Evolutionary conservation across 192 early-diverging fungal genomes (phyloP).

Genomic region (Coemansia sp.): DNA sequence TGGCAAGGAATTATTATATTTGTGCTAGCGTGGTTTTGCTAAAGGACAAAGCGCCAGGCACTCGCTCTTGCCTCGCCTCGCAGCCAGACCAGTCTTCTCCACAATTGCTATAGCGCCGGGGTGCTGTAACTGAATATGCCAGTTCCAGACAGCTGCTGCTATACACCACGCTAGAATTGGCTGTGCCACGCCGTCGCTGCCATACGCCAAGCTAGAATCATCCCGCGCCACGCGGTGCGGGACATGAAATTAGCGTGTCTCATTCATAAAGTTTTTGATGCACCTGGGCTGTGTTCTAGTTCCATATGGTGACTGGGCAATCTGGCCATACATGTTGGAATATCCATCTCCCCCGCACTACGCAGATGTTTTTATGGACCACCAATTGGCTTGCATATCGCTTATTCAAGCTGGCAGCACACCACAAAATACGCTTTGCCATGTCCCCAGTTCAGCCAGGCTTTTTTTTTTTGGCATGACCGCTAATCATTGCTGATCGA

Average conservation of each 20-base stretch:
- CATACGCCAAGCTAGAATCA: background rate
- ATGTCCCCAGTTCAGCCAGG: background rate
- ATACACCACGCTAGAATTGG: background rate
- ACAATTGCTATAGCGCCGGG: background rate
- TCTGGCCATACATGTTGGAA: background rate
- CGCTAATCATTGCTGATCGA: background rate
- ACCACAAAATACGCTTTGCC: too few relatives aligned
- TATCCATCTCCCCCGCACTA: background rate
- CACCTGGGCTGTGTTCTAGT: slow-evolving; percentile 5
- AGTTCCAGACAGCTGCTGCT: background rate
- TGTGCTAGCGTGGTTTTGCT: too few relatives aligned
- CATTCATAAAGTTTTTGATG: slow-evolving; percentile 5
- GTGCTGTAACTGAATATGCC: background rate
- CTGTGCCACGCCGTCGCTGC: background rate
- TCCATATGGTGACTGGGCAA: background rate
- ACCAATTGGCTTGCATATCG: too few relatives aligned
- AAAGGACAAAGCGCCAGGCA: background rate
- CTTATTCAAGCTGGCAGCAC: too few relatives aligned
- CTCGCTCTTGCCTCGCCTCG: background rate
- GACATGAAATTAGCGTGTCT: background rate
- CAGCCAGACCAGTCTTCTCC: background rate
- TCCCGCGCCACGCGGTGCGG: background rate
- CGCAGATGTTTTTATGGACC: background rate
- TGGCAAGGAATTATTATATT: too few relatives aligned
- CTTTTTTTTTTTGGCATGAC: background rate